Evolutionary conservation across 2,329 filamentous ascomycete genomes (phyloP), one percentile per base, ranked within the genome.

Genomic region (Diplocarpon mali): DNA sequence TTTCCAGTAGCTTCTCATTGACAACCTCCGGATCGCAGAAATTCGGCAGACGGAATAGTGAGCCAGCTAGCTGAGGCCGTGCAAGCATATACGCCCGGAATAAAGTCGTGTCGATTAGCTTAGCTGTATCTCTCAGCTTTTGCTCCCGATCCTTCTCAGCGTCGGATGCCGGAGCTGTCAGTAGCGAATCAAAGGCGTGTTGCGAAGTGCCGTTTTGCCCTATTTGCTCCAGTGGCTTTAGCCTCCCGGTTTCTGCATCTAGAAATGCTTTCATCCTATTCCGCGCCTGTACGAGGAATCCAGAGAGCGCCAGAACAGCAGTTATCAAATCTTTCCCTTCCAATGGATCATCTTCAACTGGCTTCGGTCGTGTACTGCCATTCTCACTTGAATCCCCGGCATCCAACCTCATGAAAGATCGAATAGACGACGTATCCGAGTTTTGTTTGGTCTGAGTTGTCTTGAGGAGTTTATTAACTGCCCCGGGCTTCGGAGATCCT

Each of bases 1-100:
- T 86, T 61, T 95, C 86, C 48, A 95, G 79, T 4, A 98, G 69
- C 57, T 88, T 88, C 63, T 95, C 85, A 60, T 95, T 92, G 16
- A 98, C 90, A 2, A 96, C 92, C 27, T 86, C 83, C 0, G 92
- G 90, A 57, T 98, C 90, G 63, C 92, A 96, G 61, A 95, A 96
- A 62, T 98, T 98, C 60, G 89, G 83, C 41, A 96, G 86, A 17
- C 92, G 87, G 67, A 98, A 96, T 0, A 98, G 73, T 0, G 89
- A 86, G 2, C 85, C 85, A 3, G 88, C 88, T 10, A 98, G 71
- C 5, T 83, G 79, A 4, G 92, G 90, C 7, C 80, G 81, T 3
- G 84, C 87, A 58, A 90, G 87, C 89, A 98, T 96, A 63, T 95
- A 93, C 0, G 87, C 84, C 13, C 90, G 79, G 69, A 98, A 96